These are phyloP conservation scores for Wickerhamomyces alni DNA, from an alignment of 805 yeast genomes.

Conservation along the genomic window DNA sequence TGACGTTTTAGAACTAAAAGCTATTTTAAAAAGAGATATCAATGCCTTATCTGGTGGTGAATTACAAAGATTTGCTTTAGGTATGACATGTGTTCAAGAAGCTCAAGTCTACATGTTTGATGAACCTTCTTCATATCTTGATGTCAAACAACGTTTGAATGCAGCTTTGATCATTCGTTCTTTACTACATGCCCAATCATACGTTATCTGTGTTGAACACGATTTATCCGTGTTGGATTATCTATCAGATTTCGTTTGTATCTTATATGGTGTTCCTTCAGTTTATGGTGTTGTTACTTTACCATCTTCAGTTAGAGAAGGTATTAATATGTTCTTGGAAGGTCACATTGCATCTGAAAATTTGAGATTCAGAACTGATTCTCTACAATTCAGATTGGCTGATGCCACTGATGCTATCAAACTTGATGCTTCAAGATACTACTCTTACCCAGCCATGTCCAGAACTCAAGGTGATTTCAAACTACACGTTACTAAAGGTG, in stretches of 20 bases:
- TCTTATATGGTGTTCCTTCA: constrained; percentile 95
- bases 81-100: constrained; percentile 90
- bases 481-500: constrained; percentile 77
- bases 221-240: constrained; percentile 97
- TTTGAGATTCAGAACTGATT: constrained; percentile 93
- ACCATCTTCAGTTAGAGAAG: constrained; percentile 97
- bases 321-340: constrained; percentile 96
- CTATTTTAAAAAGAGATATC: constrained; percentile 82
- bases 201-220: constrained; percentile 97
- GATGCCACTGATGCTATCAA: constrained; percentile 80
- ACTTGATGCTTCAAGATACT: constrained; percentile 73
- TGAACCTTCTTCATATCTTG: constrained; percentile 97
- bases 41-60: constrained; percentile 95
- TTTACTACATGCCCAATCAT: constrained; percentile 64
- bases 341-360: constrained; percentile 98
- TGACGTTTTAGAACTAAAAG: constrained; percentile 65
- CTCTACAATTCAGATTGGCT: constrained; percentile 85
- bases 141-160: constrained; percentile 96
- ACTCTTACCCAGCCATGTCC: constrained; percentile 71
- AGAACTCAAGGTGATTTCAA: constrained; percentile 97
- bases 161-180: constrained; percentile 95
- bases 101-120: constrained; percentile 99
- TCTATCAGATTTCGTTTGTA: constrained; percentile 94
- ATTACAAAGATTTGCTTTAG: constrained; percentile 96
- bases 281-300: constrained; percentile 98